Conservation (phyloP, 495 filamentous ascomycete species). For the Talaromyces liani region DNA sequence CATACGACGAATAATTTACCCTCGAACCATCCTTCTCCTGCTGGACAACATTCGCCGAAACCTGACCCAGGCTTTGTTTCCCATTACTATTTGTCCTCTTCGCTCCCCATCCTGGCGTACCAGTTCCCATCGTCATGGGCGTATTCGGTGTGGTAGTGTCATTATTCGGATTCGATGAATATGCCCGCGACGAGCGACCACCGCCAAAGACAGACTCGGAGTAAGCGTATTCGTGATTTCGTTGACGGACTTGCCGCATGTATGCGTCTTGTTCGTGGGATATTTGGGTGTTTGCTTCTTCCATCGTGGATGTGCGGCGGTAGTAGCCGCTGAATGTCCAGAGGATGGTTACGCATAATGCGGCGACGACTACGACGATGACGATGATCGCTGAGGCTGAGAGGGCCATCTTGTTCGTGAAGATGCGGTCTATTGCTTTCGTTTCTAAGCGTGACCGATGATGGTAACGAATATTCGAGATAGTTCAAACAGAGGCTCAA, state of each 20-base stretch:
- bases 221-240: slow-evolving; percentile 3
- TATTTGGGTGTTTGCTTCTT: neutral
- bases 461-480: neutral
- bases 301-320: neutral
- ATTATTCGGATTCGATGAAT: neutral
- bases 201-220: neutral
- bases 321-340: slow-evolving; percentile 6
- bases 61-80: neutral
- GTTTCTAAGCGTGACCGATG: neutral
- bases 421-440: neutral
- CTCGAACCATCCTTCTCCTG: neutral
- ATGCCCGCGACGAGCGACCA: neutral
- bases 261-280: slow-evolving; percentile 9
- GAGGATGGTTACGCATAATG: neutral
- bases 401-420: neutral
- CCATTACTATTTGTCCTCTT: neutral
- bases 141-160: neutral
- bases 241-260: slow-evolving; percentile 10
- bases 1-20: neutral
- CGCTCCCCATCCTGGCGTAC: too few relatives aligned
- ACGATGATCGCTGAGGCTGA: slow-evolving; percentile 3
- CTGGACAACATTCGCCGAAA: neutral
- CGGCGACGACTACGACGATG: slow-evolving; percentile 1
- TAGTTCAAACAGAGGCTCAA: neutral
- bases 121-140: neutral